Evolutionary conservation across 2,329 filamentous ascomycete species (phyloP).

Genomic region (Colletotrichum tamarilloi): DNA sequence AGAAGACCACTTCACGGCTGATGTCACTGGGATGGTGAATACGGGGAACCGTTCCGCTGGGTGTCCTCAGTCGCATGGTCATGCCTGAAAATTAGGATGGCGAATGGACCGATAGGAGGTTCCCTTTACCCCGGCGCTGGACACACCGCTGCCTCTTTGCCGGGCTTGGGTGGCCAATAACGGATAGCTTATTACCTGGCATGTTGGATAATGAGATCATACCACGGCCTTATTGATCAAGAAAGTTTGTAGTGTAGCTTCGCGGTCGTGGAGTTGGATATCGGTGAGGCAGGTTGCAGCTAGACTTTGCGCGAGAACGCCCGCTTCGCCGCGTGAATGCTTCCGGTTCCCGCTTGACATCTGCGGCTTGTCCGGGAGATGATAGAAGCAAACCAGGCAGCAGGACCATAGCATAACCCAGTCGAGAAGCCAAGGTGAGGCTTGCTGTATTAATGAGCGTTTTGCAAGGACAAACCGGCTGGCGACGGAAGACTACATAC

Average conservation of each 20-base stretch:
- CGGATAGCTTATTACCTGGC: neutral
- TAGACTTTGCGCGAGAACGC: neutral
- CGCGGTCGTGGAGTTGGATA: neutral
- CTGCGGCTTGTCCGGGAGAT: neutral
- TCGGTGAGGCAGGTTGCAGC: neutral
- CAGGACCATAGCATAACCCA: slow-evolving; percentile 8
- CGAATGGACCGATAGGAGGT: slow-evolving; percentile 18
- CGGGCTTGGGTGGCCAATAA: slow-evolving; percentile 6
- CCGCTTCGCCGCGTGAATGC: slow-evolving; percentile 15
- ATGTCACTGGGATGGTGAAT: slow-evolving; percentile 22
- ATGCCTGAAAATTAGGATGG: slow-evolving; percentile 20
- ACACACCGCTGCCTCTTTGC: slow-evolving; percentile 19
- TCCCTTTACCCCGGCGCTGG: slow-evolving; percentile 9
- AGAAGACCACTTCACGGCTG: slow-evolving; percentile 4
- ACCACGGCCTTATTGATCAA: neutral
- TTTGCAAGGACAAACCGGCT: slow-evolving; percentile 17
- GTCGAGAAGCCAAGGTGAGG: slow-evolving; percentile 11
- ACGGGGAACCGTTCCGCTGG: slow-evolving; percentile 30
- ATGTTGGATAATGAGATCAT: slow-evolving; percentile 25
- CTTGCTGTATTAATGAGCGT: slow-evolving; percentile 4
- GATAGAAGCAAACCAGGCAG: neutral
- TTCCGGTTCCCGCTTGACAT: slow-evolving; percentile 18
- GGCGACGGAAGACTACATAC: slow-evolving; percentile 9
- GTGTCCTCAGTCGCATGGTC: slow-evolving; percentile 16
- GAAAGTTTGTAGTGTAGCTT: slow-evolving; percentile 12